These are phyloP conservation scores for Mycothermus thermophilus DNA, from an alignment of 495 filamentous ascomycete genomes.

Conservation along the genomic window DNA sequence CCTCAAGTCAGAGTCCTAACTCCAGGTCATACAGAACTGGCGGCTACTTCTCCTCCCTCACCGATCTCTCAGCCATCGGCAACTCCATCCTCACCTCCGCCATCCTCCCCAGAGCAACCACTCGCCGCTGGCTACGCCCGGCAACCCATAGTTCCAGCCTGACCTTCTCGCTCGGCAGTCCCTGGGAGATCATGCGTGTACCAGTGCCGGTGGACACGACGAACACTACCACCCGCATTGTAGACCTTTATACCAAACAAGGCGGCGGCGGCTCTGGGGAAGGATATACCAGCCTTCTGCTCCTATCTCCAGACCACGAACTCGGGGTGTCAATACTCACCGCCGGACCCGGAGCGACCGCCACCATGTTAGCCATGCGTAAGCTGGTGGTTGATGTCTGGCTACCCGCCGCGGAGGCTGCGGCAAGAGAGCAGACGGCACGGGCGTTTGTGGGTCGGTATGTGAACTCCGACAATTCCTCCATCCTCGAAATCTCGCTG, in stretches of 20 bases:
- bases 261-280: slow-evolving; percentile 35
- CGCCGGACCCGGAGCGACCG: neutral
- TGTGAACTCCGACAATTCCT: too few species aligned
- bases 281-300: slow-evolving; percentile 27
- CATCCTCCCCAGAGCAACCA: slow-evolving; percentile 26
- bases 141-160: slow-evolving; percentile 27
- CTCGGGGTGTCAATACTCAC: slow-evolving; percentile 26
- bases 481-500: too few species aligned
- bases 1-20: too few species aligned
- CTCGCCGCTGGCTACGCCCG: slow-evolving; percentile 42
- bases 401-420: slow-evolving; percentile 1
- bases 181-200: slow-evolving; percentile 40
- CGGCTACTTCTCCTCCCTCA: slow-evolving; percentile 30
- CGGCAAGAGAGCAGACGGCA: slow-evolving; percentile 7
- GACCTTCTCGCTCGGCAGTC: slow-evolving; percentile 33
- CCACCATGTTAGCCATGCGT: neutral
- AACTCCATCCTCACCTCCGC: slow-evolving; percentile 36
- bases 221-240: slow-evolving; percentile 3
- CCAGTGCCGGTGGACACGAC: neutral
- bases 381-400: neutral
- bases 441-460: slow-evolving; percentile 8
- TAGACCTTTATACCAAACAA: slow-evolving; percentile 27
- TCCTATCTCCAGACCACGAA: slow-evolving; percentile 36
- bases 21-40: neutral
- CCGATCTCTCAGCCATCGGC: slow-evolving; percentile 35